Evolutionary conservation across 768 basidiomycete species (phyloP), one percentile per base, ranked within the genome.

Genomic region (Myochromella boudieri): DNA sequence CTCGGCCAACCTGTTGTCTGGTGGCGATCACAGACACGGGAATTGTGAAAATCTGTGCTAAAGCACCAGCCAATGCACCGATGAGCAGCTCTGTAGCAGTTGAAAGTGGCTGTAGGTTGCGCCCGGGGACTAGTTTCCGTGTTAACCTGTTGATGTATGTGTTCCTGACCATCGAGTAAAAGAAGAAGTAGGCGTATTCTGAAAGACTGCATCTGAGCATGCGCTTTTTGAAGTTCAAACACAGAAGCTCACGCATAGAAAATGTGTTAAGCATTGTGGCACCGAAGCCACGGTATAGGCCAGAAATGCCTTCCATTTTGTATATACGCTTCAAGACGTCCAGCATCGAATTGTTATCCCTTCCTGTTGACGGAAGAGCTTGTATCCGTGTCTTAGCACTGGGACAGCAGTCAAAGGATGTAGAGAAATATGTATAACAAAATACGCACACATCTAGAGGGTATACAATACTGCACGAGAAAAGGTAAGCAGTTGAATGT

Each of bases 101-200:
- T 4, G 84, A 89, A 4, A 92, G 69, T 3, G 79, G 66, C 14
- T 80, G 81, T 0, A 79, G 52, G 55, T 82, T 84, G 22, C 81
- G 73, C 4, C 87, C 84, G 1, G 78, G 58, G 0, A 85, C 80
- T 1, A 82, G 72, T 44, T 74, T 80, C 15, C 75, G 68, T 9
- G 77, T 68, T 38, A 91, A 68, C 14, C 90, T 80, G 59, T 81
- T 85, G 57, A 88, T 80, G 68, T 94, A 94, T 4, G 87, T 77
- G 17, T 77, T 82, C 54, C 97, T 82, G 20, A 98, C 87, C 65
- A 93, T 76, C 17, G 94, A 89, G 65, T 98, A 97, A 73, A 97
- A 98, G 78, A 95, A 98, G 77, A 99, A 99, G 71, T 99, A 99
- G 20, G 97, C 95, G 62, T 95, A 97, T 82, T 97, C 95, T 97